phyloP scores from a whole-genome alignment of 495 filamentous ascomycete species.

The Chaetomium fimeti region DNA sequence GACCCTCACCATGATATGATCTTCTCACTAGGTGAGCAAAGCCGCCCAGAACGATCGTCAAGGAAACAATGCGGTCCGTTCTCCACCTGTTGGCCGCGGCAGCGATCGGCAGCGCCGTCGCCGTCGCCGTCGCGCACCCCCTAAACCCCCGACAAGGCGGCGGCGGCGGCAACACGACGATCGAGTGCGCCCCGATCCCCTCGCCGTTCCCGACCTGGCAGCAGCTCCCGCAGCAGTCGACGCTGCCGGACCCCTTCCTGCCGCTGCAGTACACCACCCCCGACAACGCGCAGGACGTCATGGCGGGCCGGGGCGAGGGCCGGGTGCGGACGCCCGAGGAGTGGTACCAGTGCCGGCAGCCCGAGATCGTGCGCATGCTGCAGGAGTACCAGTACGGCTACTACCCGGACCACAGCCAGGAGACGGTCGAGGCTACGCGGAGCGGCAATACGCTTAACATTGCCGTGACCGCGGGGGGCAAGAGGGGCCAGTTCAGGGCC shows the following conservation, averaged over 20 bases:
- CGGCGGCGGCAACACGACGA: slow-evolving; percentile 11
- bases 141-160: slow-evolving; percentile 16
- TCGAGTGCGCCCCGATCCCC: slow-evolving; percentile 39
- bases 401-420: slow-evolving; percentile 52
- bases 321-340: slow-evolving; percentile 48
- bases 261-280: slow-evolving; percentile 47
- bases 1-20: not conserved
- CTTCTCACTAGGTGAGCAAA: not conserved
- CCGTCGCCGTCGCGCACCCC: not conserved
- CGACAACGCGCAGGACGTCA: slow-evolving; percentile 42
- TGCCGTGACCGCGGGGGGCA: slow-evolving; percentile 47
- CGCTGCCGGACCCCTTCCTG: slow-evolving; percentile 52
- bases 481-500: slow-evolving; percentile 48
- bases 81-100: slow-evolving; percentile 3
- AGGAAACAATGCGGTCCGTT: not conserved
- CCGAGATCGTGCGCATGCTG: slow-evolving; percentile 52
- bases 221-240: slow-evolving; percentile 42
- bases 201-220: slow-evolving; percentile 45
- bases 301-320: slow-evolving; percentile 42
- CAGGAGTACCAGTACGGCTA: slow-evolving; percentile 58
- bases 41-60: not conserved
- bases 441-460: slow-evolving; percentile 51
- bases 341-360: slow-evolving; percentile 54
- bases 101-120: not conserved
- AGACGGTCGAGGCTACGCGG: slow-evolving; percentile 52